Conservation (phyloP, 129 eudicot genomes). For the Flaveria bidentis region DNA sequence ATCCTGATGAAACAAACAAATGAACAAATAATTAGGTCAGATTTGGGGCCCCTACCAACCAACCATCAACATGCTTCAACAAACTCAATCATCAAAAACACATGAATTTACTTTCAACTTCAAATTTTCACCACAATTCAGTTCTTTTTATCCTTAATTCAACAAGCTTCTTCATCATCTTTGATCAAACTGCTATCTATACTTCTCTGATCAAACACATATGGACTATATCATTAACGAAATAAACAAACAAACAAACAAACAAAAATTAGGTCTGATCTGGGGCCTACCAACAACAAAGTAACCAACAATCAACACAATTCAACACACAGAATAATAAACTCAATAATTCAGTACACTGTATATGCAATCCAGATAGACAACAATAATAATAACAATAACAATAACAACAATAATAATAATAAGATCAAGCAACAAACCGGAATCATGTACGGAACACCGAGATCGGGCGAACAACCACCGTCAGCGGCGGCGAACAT, state of each 20-base stretch:
- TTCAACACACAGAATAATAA: neutral
- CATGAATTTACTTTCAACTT: too few species aligned
- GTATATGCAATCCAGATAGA: too few species aligned
- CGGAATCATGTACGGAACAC: neutral
- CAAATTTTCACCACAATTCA: neutral
- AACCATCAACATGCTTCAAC: too few species aligned
- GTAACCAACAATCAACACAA: neutral
- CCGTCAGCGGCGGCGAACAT: too few species aligned
- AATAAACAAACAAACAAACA: neutral
- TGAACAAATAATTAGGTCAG: neutral
- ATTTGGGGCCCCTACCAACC: too few species aligned
- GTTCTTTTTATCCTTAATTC: neutral
- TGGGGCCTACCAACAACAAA: conserved; percentile 25
- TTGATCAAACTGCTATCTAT: neutral
- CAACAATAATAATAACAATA: too few species aligned
- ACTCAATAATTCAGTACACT: neutral
- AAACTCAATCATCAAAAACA: too few species aligned
- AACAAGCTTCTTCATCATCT: too few species aligned
- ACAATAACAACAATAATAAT: too few species aligned
- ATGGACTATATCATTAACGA: neutral
- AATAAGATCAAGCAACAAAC: neutral
- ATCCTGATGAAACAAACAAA: neutral
- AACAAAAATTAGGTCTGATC: conserved; percentile 5
- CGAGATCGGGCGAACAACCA: neutral
- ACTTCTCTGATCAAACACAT: neutral